These are phyloP conservation scores for Apocynum venetum DNA, from an alignment of 257 asterid genomes.

Conservation along the genomic window DNA sequence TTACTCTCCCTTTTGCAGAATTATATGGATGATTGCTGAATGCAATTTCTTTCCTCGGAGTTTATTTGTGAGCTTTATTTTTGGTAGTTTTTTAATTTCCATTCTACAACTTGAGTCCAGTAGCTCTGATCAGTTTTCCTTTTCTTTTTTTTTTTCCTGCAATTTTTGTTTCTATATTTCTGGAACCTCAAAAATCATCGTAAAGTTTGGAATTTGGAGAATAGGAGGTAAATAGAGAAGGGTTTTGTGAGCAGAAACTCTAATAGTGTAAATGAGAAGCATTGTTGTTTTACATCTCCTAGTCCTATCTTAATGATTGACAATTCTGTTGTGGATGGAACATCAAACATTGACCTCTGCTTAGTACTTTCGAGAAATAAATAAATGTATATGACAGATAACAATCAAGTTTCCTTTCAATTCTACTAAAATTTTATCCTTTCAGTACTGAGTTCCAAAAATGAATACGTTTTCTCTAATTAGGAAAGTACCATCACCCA, in stretches of 20 bases:
- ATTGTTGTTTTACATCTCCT: neutral
- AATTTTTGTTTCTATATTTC: neutral
- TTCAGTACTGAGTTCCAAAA: neutral
- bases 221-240: neutral
- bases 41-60: neutral
- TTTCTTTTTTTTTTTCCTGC: neutral
- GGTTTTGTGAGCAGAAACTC: neutral
- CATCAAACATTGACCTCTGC: neutral
- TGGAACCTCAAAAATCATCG: neutral
- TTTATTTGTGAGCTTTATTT: neutral
- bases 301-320: neutral
- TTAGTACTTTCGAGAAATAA: neutral
- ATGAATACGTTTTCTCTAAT: neutral
- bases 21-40: neutral
- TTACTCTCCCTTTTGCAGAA: too few species aligned
- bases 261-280: neutral
- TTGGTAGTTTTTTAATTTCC: neutral
- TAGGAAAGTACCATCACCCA: neutral
- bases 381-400: neutral
- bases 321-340: neutral
- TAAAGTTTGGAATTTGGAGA: slow-evolving; percentile 5
- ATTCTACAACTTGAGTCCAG: neutral
- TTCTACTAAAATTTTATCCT: neutral
- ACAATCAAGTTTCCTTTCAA: neutral
- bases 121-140: neutral